These are phyloP conservation scores for Arthromyces matolae DNA, from an alignment of 768 basidiomycete species.

Conservation along the genomic window DNA sequence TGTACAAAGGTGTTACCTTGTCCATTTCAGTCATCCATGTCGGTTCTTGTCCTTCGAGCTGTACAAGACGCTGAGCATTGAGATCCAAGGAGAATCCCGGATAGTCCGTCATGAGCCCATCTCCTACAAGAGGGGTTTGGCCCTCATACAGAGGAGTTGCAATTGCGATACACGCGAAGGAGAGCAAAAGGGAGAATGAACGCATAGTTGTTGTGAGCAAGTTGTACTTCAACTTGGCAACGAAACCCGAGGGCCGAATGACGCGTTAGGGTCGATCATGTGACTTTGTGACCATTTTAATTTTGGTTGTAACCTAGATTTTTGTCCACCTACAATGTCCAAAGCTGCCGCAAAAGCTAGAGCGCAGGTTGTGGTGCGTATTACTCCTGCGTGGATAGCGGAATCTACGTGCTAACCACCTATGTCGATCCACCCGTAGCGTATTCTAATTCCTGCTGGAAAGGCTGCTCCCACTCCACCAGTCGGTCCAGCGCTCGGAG, in stretches of 20 bases:
- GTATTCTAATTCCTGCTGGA: slow-evolving; percentile 84
- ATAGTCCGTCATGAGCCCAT: slow-evolving; percentile 26
- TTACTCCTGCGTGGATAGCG: slow-evolving; percentile 1
- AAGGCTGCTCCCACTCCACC: slow-evolving; percentile 96
- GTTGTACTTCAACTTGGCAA: too few species aligned
- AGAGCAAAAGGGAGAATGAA: slow-evolving; percentile 39
- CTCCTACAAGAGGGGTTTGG: slow-evolving; percentile 36
- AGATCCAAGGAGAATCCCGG: slow-evolving; percentile 74
- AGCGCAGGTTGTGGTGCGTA: slow-evolving; percentile 74
- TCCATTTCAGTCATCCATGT: slow-evolving; percentile 87
- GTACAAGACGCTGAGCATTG: slow-evolving; percentile 66
- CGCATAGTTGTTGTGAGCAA: too few species aligned
- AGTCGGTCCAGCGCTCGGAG: slow-evolving; percentile 95
- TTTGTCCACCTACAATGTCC: slow-evolving; percentile 48
- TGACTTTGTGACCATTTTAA: slow-evolving; percentile 3
- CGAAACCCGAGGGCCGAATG: background rate
- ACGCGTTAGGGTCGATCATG: slow-evolving; percentile 1
- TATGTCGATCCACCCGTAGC: slow-evolving; percentile 38
- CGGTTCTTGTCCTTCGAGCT: slow-evolving; percentile 65
- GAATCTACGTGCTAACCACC: slow-evolving; percentile 9
- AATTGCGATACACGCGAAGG: slow-evolving; percentile 39
- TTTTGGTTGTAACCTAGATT: background rate
- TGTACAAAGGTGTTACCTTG: slow-evolving; percentile 50
- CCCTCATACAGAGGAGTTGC: slow-evolving; percentile 37
- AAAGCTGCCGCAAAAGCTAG: slow-evolving; percentile 57